These are phyloP conservation scores for Aspergillus bombycis DNA, from an alignment of 2,329 filamentous ascomycete species.

Conservation along the genomic window DNA sequence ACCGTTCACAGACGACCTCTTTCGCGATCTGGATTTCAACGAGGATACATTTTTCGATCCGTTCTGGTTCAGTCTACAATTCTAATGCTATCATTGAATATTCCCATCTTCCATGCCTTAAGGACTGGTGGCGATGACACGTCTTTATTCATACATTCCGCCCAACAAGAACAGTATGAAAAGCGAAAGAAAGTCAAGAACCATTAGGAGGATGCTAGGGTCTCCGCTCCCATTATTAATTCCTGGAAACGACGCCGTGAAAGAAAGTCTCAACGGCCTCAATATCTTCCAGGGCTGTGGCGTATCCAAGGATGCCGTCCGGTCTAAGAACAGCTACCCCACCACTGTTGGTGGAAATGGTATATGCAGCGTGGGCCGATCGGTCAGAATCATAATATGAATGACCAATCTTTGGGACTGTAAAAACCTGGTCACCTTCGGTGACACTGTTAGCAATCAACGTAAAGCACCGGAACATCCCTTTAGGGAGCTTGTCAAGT, in stretches of 20 bases:
- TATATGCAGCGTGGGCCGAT: conserved; percentile 12
- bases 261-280: background rate
- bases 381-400: conserved; percentile 12
- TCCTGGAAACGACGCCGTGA: background rate
- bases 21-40: background rate
- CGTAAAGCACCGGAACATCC: conserved; percentile 6
- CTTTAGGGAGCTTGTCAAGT: background rate
- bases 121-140: background rate
- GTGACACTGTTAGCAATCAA: conserved; percentile 2
- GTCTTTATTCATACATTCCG: background rate
- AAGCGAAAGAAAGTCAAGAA: background rate
- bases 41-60: background rate
- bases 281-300: background rate
- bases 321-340: conserved; percentile 7
- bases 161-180: background rate
- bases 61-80: background rate
- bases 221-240: background rate
- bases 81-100: background rate
- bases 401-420: conserved; percentile 4
- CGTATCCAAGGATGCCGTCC: conserved; percentile 10
- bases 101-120: background rate
- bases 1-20: background rate
- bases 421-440: background rate
- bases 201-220: background rate
- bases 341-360: conserved; percentile 4